Conservation (phyloP, 805 yeast species). For the Starmerella bombicola region DNA sequence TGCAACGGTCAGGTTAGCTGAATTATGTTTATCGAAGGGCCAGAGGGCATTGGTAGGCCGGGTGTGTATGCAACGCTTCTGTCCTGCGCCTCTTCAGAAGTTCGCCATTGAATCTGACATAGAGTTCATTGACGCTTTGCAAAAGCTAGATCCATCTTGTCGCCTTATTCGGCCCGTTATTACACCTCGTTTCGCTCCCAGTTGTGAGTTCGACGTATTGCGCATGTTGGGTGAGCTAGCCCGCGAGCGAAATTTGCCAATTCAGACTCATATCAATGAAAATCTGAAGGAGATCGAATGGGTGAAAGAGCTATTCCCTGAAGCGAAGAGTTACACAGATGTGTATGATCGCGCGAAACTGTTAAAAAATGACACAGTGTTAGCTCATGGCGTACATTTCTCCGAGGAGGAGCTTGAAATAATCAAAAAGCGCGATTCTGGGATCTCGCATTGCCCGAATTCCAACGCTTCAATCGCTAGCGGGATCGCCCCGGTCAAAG, state of each 20-base stretch:
- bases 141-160: slow-evolving; percentile 40
- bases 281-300: slow-evolving; percentile 61
- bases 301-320: slow-evolving; percentile 64
- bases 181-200: slow-evolving; percentile 91
- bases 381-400: slow-evolving; percentile 84
- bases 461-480: slow-evolving; percentile 79
- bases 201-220: slow-evolving; percentile 57
- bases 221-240: slow-evolving; percentile 49
- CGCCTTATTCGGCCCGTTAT: slow-evolving; percentile 56
- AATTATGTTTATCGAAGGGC: slow-evolving; percentile 49
- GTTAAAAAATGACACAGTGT: slow-evolving; percentile 51
- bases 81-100: slow-evolving; percentile 51
- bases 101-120: slow-evolving; percentile 44
- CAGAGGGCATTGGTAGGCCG: slow-evolving; percentile 88
- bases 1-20: slow-evolving; percentile 67
- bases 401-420: slow-evolving; percentile 49
- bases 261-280: slow-evolving; percentile 89
- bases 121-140: slow-evolving; percentile 46
- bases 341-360: slow-evolving; percentile 59
- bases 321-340: slow-evolving; percentile 52
- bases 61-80: slow-evolving; percentile 82
- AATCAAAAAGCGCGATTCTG: slow-evolving; percentile 44
- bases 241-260: slow-evolving; percentile 39
- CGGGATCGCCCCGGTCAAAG: slow-evolving; percentile 76
- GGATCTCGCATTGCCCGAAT: slow-evolving; percentile 87